Percentiles rank a stretch among this genome's conserved stretches.
Evolutionary conservation across 305 asterid genomes (phyloP).

Genomic region (Stenogyne calaminthoides): DNA sequence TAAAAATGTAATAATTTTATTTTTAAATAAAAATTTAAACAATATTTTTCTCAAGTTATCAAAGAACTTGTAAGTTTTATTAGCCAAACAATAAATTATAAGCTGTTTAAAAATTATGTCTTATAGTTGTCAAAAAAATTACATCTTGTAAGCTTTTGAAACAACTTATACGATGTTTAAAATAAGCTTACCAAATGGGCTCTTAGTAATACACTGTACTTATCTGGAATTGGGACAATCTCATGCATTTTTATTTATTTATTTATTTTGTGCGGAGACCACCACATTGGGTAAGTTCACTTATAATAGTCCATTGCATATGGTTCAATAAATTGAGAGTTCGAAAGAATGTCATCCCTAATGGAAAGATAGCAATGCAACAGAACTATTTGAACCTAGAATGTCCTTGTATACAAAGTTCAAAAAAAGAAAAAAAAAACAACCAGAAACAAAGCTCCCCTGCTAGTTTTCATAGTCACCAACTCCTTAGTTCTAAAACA

Average conservation of each 20-base stretch:
- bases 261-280: slow-evolving; percentile 7
- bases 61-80: no score
- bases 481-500: background rate
- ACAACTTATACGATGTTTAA: no score
- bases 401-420: no score
- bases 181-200: no score
- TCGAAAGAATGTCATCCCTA: background rate
- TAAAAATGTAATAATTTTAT: no score
- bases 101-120: no score
- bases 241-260: background rate
- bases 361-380: background rate
- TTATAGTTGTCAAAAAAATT: no score
- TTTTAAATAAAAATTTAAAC: no score
- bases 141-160: no score
- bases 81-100: no score
- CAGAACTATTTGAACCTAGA: background rate
- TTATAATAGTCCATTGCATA: background rate
- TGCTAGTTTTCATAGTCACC: slow-evolving; percentile 1
- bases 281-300: background rate
- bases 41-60: no score
- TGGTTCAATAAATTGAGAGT: slow-evolving; percentile 16
- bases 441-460: background rate
- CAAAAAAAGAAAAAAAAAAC: no score
- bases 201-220: background rate
- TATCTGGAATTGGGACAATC: background rate